phyloP scores from a whole-genome alignment of 352 stramenopile genomes.

The Phytophthora syringae region DNA sequence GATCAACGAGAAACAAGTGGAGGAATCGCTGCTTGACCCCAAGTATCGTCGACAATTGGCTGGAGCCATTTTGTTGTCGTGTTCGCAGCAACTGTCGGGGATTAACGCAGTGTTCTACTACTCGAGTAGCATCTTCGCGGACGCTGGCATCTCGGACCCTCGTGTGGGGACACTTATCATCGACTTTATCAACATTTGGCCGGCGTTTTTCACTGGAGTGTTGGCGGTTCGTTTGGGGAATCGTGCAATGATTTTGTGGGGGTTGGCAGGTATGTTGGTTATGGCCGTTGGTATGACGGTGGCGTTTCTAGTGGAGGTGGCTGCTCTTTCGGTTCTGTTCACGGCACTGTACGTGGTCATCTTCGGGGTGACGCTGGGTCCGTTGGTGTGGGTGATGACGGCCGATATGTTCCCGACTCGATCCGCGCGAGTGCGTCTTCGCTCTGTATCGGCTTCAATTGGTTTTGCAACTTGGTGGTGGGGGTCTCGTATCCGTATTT shows the following conservation, averaged over 20 bases:
- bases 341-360: conserved; percentile 50
- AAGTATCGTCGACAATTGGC: conserved; percentile 39
- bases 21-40: conserved; percentile 20
- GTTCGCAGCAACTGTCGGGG: conserved; percentile 56
- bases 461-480: conserved; percentile 58
- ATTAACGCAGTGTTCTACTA: conserved; percentile 50
- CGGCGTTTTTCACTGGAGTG: too few relatives aligned
- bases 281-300: conserved; percentile 60
- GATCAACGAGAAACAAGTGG: conserved; percentile 12
- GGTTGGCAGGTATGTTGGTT: conserved; percentile 49
- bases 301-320: conserved; percentile 45
- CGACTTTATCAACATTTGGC: too few relatives aligned
- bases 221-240: conserved; percentile 55
- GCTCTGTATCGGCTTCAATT: conserved; percentile 49
- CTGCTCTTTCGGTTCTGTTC: conserved; percentile 54
- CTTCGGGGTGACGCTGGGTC: too few relatives aligned
- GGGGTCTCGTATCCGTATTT: conserved; percentile 65
- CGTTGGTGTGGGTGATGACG: conserved; percentile 34
- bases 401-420: conserved; percentile 32
- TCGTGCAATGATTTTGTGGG: conserved; percentile 57
- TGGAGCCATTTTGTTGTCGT: conserved; percentile 40
- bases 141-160: conserved; percentile 35
- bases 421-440: conserved; percentile 29
- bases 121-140: conserved; percentile 51
- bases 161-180: conserved; percentile 37